Conservation (phyloP, 78 protist species). For the Dictyostelium brefeldianum region DNA sequence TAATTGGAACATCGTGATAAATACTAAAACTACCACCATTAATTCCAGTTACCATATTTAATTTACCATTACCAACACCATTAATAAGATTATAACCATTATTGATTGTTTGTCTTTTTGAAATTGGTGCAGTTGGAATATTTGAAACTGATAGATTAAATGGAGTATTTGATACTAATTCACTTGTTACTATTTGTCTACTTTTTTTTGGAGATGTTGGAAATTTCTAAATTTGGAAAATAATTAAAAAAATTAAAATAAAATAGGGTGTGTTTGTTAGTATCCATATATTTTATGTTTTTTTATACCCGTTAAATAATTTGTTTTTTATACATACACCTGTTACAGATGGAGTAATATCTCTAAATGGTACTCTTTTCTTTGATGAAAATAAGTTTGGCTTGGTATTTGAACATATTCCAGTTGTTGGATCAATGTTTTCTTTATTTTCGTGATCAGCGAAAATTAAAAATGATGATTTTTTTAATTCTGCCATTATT, state of each 20-base stretch:
- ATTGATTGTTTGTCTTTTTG: not conserved
- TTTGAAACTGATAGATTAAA: not conserved
- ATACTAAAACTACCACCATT: slow-evolving; percentile 6
- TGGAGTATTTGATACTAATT: not conserved
- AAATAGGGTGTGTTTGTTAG: not conserved
- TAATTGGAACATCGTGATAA: not conserved
- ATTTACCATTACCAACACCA: not conserved
- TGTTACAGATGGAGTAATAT: not conserved
- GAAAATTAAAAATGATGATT: not conserved
- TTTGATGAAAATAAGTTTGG: slow-evolving; percentile 17
- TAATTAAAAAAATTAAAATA: not conserved
- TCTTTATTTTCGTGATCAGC: slow-evolving; percentile 9
- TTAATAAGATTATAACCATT: slow-evolving; percentile 4
- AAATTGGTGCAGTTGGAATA: not conserved
- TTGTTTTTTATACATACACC: not conserved
- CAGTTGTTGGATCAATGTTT: slow-evolving; percentile 8
- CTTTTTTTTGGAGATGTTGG: not conserved
- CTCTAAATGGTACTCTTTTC: slow-evolving; percentile 16
- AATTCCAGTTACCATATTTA: too few species aligned
- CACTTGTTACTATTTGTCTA: not conserved
- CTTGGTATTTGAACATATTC: not conserved
- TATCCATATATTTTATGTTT: too few species aligned
- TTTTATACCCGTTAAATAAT: too few species aligned
- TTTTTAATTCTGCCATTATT: too few species aligned
- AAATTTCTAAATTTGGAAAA: not conserved